Evolutionary conservation across 129 eudicot genomes (phyloP).

Genomic region (Logfia minima): DNA sequence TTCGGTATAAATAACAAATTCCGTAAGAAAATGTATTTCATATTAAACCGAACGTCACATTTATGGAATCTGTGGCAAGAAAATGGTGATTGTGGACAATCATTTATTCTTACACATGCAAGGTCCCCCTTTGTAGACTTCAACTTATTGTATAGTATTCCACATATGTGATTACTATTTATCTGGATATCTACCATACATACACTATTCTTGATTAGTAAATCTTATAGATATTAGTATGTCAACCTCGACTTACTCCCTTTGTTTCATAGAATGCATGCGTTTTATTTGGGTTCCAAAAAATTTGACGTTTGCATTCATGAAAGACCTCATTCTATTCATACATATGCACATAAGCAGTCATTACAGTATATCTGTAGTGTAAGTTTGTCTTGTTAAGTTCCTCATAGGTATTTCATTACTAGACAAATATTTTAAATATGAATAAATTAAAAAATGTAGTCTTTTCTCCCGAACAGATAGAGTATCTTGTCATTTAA

Average conservation of each 20-base stretch:
- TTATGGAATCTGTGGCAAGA: background rate
- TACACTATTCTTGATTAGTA: background rate
- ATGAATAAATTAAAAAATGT: background rate
- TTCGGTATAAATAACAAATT: background rate
- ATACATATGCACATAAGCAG: background rate
- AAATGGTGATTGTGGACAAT: constrained; percentile 5
- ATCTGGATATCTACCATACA: background rate
- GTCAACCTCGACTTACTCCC: background rate
- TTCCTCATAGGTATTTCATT: background rate
- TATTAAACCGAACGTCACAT: background rate
- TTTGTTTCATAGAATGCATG: background rate
- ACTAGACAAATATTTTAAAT: background rate
- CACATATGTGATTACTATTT: background rate
- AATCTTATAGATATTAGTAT: background rate
- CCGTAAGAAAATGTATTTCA: background rate
- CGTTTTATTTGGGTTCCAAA: background rate
- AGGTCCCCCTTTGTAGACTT: background rate
- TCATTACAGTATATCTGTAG: background rate
- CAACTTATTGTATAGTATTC: background rate
- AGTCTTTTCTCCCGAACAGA: background rate
- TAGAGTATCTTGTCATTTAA: background rate
- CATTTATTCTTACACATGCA: constrained; percentile 9
- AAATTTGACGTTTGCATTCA: background rate
- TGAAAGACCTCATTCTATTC: background rate
- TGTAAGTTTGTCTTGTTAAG: background rate